Evolutionary conservation across 2,329 filamentous ascomycete genomes (phyloP), one percentile per base, ranked within the genome.

Genomic region (Colletotrichum acutatum): DNA sequence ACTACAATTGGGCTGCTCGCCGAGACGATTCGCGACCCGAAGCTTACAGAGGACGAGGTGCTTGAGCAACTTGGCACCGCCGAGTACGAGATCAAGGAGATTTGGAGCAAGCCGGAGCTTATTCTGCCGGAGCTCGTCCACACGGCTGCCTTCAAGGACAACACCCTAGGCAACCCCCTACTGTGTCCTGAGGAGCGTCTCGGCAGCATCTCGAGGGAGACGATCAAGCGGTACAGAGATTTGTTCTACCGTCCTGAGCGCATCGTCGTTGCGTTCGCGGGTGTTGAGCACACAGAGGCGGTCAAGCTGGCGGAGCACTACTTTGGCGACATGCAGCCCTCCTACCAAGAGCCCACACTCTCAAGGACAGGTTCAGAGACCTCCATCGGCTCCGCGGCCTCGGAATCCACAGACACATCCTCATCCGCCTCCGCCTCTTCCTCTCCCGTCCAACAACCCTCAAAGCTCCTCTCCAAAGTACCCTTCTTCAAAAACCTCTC

Each of bases 21-120:
- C 72, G 97, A 99, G 82, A 98, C 97, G 37, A 97, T 99, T 75
- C 93, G 95, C 71, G 90, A 97, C 76, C 95, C 97, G 6, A 83
- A 89, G 68, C 93, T 98, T 76, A 97, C 94, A 9, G 93, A 97
- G 30, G 91, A 94, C 24, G 97, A 99, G 83, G 94, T 99, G 0
- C 84, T 89, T 24, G 91, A 95, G 81, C 97, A 99, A 84, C 86
- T 99, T 26, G 91, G 94, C 80, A 98, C 96, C 7, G 97, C 96
- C 9, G 91, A 95, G 65, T 99, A 98, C 81, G 97, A 99, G 84
- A 97, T 99, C 81, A 91, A 91, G 28, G 90, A 98, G 86, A 98
- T 99, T 69, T 99, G 97, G 97, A 93, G 93, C 78, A 98, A 97
- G 87, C 95, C 97, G 0, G 96, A 98, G 79, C 89, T 99, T 68